Evolutionary conservation across 176 grass and related monocot genomes (phyloP), one percentile per base, ranked within the genome.

Genomic region (Triticum dicoccoides): DNA sequence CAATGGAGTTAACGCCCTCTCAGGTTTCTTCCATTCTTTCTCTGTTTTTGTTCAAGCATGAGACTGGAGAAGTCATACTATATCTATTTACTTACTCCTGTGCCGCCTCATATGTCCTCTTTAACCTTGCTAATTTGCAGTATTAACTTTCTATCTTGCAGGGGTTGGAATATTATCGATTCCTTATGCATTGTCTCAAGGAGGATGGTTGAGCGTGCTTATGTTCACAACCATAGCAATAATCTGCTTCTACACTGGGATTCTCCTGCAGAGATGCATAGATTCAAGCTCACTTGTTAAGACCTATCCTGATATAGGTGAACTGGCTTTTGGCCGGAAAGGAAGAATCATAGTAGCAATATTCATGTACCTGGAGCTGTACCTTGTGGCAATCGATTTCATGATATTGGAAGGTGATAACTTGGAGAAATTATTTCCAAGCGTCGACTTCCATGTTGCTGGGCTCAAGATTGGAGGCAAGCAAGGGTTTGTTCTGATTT

Each of bases 371-470:
- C 77, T 94, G 44, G 92, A 94, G 86, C 73, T 97, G 52, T 97
- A 95, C 77, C 88, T 97, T 21, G 95, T 91, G 9, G 69, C 95
- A 1, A 82, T 93, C 5, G 91, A 95, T 73, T 97, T 97, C 87
- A 81, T 97, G 86, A 97, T 97, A 84, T 68, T 97, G 18, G 95
- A 97, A 91, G 95, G 95, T 33, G 95, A 97, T 86, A 97, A 95
- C 75, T 72, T 97, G 81, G 91, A 97, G 69, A 97, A 97, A 69
- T 81, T 97, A 69, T 97, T 97, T 86, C 95, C 92, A 20, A 72
- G 69, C 8, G 73, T 65, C 11, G 82, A 72, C 73, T 91, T 97
- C 42, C 76, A 93, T 88, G 45, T 93, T 38, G 56, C 79, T 6
- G 68, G 82, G 4, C 67, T 95, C 44, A 91, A 82, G 79, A 84